A percentile compares a stretch with the other conserved stretches of the same genome.
phyloP scores from a whole-genome alignment of 2,329 filamentous ascomycete genomes.

The Paracoccidioides lutzii region DNA sequence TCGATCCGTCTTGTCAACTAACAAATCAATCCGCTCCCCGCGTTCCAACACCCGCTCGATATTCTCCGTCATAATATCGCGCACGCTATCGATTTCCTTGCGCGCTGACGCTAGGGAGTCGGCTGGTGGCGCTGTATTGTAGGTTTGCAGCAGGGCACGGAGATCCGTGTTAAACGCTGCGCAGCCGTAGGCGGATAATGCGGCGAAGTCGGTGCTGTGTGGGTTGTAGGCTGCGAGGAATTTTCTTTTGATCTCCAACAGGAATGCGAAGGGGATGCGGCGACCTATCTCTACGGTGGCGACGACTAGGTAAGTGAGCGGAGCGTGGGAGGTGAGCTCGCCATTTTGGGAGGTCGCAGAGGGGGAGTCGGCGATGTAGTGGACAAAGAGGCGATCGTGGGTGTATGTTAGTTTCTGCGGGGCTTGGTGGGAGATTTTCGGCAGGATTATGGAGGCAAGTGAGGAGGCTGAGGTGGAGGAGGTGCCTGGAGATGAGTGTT shows the following conservation, averaged over 20 bases:
- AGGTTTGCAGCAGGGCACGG: slow-evolving; percentile 66
- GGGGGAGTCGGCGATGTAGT: slow-evolving; percentile 82
- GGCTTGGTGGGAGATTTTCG: slow-evolving; percentile 72
- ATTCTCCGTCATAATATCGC: slow-evolving; percentile 90
- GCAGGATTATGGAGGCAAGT: slow-evolving; percentile 84
- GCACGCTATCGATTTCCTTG: slow-evolving; percentile 81
- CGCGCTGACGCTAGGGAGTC: slow-evolving; percentile 76
- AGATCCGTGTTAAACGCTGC: slow-evolving; percentile 74
- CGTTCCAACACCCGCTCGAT: slow-evolving; percentile 81
- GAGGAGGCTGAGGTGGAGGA: slow-evolving; percentile 75
- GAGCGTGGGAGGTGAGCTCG: slow-evolving; percentile 51
- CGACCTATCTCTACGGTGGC: slow-evolving; percentile 69
- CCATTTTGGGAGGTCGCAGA: slow-evolving; percentile 41
- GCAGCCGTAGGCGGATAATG: slow-evolving; percentile 78
- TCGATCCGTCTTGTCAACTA: slow-evolving; percentile 93
- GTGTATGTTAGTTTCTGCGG: slow-evolving; percentile 90
- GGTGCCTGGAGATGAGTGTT: slow-evolving; percentile 78
- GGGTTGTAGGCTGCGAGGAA: slow-evolving; percentile 63
- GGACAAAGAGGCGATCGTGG: slow-evolving; percentile 81
- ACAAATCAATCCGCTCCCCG: slow-evolving; percentile 80
- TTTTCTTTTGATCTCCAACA: slow-evolving; percentile 77
- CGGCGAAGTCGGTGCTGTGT: slow-evolving; percentile 55
- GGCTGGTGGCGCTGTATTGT: slow-evolving; percentile 63
- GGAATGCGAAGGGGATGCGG: slow-evolving; percentile 82
- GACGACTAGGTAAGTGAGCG: slow-evolving; percentile 84